These are phyloP conservation scores for Leccinum pallidistipes DNA, from an alignment of 1,284 basidiomycete species.

Conservation along the genomic window DNA sequence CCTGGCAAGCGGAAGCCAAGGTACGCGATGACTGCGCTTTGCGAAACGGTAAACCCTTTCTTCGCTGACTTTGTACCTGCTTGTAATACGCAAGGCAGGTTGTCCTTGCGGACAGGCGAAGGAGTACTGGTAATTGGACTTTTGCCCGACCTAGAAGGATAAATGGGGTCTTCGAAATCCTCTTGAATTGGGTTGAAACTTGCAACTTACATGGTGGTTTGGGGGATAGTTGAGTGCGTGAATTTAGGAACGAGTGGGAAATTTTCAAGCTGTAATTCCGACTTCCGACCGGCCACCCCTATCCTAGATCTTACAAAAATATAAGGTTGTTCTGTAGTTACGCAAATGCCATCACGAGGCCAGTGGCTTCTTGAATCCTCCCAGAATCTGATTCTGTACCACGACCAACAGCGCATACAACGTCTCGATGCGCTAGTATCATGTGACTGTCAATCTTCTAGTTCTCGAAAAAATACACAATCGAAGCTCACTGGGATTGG, in stretches of 20 bases:
- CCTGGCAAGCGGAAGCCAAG: neutral
- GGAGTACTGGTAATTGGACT: too few species aligned
- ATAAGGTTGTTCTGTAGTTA: neutral
- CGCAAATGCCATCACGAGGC: neutral
- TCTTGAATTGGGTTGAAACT: too few species aligned
- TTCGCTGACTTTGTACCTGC: neutral
- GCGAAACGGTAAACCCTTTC: neutral
- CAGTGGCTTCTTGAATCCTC: conserved; percentile 19
- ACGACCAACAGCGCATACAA: conserved; percentile 51
- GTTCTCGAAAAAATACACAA: neutral
- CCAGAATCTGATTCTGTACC: conserved; percentile 51
- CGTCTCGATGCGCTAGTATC: conserved; percentile 46
- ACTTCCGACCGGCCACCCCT: too few species aligned
- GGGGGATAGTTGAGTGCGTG: too few species aligned
- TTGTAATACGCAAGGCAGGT: too few species aligned
- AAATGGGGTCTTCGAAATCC: too few species aligned
- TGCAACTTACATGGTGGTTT: too few species aligned
- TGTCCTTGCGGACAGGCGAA: too few species aligned
- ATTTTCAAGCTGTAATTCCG: too few species aligned
- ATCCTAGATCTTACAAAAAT: neutral
- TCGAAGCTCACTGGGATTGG: conserved; percentile 49
- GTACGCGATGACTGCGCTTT: neutral
- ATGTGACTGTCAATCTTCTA: neutral
- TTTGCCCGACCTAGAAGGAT: too few species aligned
- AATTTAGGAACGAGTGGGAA: too few species aligned